A percentile compares a stretch with the other conserved stretches of the same genome.
phyloP scores from a whole-genome alignment of 116 monocot species.

The Iris pallida region DNA sequence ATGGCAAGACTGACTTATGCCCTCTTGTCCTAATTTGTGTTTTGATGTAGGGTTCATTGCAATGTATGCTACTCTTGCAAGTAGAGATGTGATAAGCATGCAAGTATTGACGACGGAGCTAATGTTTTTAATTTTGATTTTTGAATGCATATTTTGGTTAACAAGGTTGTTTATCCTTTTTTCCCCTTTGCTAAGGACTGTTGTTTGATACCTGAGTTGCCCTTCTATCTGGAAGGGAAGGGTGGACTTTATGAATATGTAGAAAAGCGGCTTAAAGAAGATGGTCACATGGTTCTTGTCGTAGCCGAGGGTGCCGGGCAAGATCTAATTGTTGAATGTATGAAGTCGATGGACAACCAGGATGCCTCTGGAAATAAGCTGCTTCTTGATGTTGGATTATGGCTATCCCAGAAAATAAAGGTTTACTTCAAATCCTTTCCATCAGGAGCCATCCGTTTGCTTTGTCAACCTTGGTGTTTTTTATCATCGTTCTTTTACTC shows the following conservation, averaged over 20 bases:
- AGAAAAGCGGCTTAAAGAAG: slow-evolving; percentile 44
- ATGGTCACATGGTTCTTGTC: slow-evolving; percentile 55
- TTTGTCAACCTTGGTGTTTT: background rate
- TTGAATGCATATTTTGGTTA: background rate
- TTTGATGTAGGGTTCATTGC: slow-evolving; percentile 41
- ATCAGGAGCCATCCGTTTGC: background rate
- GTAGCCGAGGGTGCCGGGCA: slow-evolving; percentile 62
- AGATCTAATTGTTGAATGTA: slow-evolving; percentile 36
- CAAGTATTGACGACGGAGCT: background rate
- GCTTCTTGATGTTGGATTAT: slow-evolving; percentile 40
- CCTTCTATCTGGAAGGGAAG: slow-evolving; percentile 52
- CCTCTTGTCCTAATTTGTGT: background rate
- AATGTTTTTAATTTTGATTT: background rate
- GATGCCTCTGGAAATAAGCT: slow-evolving; percentile 54
- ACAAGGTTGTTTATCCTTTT: no score
- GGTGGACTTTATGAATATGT: slow-evolving; percentile 41
- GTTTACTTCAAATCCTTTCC: slow-evolving; percentile 9
- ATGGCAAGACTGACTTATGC: background rate
- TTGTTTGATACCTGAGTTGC: slow-evolving; percentile 54
- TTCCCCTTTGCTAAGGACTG: slow-evolving; percentile 28
- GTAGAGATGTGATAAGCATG: slow-evolving; percentile 49
- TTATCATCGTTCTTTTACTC: no score
- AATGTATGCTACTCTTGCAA: slow-evolving; percentile 58
- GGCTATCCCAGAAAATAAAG: slow-evolving; percentile 55
- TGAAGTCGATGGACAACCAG: slow-evolving; percentile 22